phyloP scores from a whole-genome alignment of 2,329 filamentous ascomycete genomes.

The Colletotrichum musicola region DNA sequence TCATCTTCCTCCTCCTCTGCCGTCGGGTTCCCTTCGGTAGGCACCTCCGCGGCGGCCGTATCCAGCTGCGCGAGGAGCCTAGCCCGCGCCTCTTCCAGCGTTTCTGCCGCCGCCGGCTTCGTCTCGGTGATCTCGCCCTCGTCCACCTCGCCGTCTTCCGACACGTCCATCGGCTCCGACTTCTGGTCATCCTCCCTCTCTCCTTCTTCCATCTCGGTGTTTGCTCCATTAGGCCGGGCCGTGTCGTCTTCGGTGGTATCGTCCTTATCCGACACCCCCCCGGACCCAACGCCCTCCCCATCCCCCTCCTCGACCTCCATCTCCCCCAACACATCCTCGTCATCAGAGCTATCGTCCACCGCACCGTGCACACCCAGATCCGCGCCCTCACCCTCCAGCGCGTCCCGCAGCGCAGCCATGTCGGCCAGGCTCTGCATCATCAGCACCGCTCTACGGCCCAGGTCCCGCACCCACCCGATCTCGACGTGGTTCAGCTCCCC shows the following conservation, averaged over 20 bases:
- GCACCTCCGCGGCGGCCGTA: slow-evolving; percentile 44
- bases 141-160: slow-evolving; percentile 53
- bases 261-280: slow-evolving; percentile 1
- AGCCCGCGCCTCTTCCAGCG: slow-evolving; percentile 61
- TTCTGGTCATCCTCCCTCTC: slow-evolving; percentile 38
- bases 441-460: slow-evolving; percentile 81
- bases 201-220: slow-evolving; percentile 33
- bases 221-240: slow-evolving; percentile 28
- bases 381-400: slow-evolving; percentile 53
- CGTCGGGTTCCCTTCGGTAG: slow-evolving; percentile 39
- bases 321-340: slow-evolving; percentile 52
- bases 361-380: slow-evolving; percentile 58
- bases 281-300: slow-evolving; percentile 42
- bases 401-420: slow-evolving; percentile 61
- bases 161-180: slow-evolving; percentile 59
- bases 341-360: slow-evolving; percentile 58
- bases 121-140: slow-evolving; percentile 50
- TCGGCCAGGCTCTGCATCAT: slow-evolving; percentile 68
- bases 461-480: slow-evolving; percentile 80
- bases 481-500: slow-evolving; percentile 83
- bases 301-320: slow-evolving; percentile 48
- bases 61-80: slow-evolving; percentile 62
- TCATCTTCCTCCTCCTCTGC: slow-evolving; percentile 38
- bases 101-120: slow-evolving; percentile 42
- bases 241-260: slow-evolving; percentile 18